Percentiles rank a stretch among this genome's conserved stretches.
phyloP scores from a whole-genome alignment of 169 alveolate species.

The Eimeria mitis region DNA sequence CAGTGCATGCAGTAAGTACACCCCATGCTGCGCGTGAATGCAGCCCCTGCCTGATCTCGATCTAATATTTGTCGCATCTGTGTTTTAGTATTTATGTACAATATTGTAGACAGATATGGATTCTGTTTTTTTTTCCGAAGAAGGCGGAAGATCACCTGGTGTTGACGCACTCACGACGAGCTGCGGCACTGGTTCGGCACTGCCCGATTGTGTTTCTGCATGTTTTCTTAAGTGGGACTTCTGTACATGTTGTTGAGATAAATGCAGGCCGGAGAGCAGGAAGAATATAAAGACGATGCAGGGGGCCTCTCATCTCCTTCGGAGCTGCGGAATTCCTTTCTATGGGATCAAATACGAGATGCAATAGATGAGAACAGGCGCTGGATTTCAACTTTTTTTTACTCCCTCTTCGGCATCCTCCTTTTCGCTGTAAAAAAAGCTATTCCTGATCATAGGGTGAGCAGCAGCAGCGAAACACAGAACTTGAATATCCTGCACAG shows the following conservation, averaged over 20 bases:
- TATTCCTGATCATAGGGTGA: slow-evolving; percentile 38
- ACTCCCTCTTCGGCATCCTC: not conserved
- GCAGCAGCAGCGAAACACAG: not conserved
- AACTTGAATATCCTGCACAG: too few species aligned
- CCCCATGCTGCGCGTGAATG: not conserved
- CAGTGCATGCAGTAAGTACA: slow-evolving; percentile 55
- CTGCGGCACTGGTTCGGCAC: not conserved
- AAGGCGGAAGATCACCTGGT: not conserved
- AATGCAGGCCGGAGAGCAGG: not conserved
- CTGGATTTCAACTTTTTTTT: slow-evolving; percentile 6
- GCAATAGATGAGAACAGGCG: slow-evolving; percentile 12
- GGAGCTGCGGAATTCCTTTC: not conserved
- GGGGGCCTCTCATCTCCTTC: not conserved
- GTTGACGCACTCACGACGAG: not conserved
- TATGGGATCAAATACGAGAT: not conserved
- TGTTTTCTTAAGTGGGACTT: not conserved
- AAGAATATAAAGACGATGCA: not conserved
- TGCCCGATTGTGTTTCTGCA: not conserved
- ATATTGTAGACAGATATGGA: not conserved
- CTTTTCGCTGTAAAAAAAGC: not conserved
- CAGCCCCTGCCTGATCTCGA: not conserved
- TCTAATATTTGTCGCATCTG: not conserved
- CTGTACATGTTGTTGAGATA: not conserved
- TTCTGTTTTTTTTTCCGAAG: not conserved
- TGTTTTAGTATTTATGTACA: not conserved